Evolutionary conservation across 805 yeast genomes (phyloP), one percentile per base, ranked within the genome.

Genomic region (Hanseniaspora jakobsenii): DNA sequence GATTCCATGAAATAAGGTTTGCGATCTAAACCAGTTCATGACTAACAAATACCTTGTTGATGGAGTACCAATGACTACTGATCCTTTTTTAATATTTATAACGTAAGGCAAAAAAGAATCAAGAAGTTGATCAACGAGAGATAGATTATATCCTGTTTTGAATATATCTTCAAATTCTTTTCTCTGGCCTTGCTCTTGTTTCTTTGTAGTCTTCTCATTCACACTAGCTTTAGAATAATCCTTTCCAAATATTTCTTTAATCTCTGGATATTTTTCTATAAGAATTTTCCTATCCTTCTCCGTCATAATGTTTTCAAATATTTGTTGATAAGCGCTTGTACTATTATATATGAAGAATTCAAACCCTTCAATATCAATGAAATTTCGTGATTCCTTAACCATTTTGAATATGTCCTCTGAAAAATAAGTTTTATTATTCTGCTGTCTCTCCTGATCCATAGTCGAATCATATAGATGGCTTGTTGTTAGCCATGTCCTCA

Each of bases 261-360:
- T 17, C 4, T 9, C 17, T 5, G 47, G 47, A 19, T n/a, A 43
- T 22, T 26, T 18, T 34, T 44, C 38, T 19, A 18, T 28, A n/a
- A 43, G 16, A 2, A 36, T 23, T 27, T 43, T 50, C 22, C 38
- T 34, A 19, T 36, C 51, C 40, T 16, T 27, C 3, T 29, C 44
- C 42, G 49, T 54, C 32, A 58, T 53, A 16, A 70, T 55, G 14
- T 58, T 51, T 17, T 70, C 69, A 52, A 77, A 52, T 13, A 82
- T 71, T 42, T 67, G 69, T 34, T 83, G 87, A 60, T 81, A 91
- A 0, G 94, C 87, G 9, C 65, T 65, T 0, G 83, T 73, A 55
- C 91, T 71, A 60, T 91, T 91, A 60, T 82, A 89, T 47, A 81
- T 63, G 57, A 86, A 91, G 36, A 81, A 61, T 58, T 91, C 98